A percentile compares a stretch with the other conserved stretches of the same genome.
phyloP scores from a whole-genome alignment of 139 green algal genomes.

The Tetratostichococcus sp. region DNA sequence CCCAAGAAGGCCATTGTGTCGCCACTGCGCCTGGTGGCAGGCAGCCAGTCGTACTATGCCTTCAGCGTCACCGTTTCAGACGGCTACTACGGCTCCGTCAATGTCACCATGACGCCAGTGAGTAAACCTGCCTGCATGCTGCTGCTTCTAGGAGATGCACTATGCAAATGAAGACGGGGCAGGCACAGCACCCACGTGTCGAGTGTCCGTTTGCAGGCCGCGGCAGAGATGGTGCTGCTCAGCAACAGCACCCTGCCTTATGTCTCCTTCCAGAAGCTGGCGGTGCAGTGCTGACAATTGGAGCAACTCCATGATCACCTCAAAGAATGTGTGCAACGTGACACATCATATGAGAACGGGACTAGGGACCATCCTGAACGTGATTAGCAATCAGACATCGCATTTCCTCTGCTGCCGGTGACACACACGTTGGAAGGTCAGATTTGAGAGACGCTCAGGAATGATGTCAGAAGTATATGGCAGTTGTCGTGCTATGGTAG shows the following conservation, averaged over 20 bases:
- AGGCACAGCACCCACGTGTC: too few relatives aligned
- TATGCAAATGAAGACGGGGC: neutral
- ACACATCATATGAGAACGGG: too few relatives aligned
- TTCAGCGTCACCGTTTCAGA: conserved; percentile 12
- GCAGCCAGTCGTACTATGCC: conserved; percentile 5
- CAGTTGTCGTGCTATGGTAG: too few relatives aligned
- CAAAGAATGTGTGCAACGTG: too few relatives aligned
- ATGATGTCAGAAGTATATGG: too few relatives aligned
- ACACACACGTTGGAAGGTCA: too few relatives aligned
- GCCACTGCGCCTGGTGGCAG: neutral
- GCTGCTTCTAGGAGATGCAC: neutral
- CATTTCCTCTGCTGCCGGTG: too few relatives aligned
- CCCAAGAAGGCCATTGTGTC: neutral
- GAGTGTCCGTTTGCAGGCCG: neutral
- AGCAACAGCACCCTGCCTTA: neutral
- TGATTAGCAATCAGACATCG: too few relatives aligned
- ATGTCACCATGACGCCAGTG: conserved; percentile 5
- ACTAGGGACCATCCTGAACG: too few relatives aligned
- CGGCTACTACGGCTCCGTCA: conserved; percentile 5
- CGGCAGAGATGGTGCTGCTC: neutral
- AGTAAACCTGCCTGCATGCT: too few relatives aligned
- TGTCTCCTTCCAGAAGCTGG: neutral
- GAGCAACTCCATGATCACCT: too few relatives aligned
- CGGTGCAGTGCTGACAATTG: neutral
- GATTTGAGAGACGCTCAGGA: too few relatives aligned